phyloP scores from a whole-genome alignment of 2,329 filamentous ascomycete species.

The Pseudophaeomoniella oleicola region DNA sequence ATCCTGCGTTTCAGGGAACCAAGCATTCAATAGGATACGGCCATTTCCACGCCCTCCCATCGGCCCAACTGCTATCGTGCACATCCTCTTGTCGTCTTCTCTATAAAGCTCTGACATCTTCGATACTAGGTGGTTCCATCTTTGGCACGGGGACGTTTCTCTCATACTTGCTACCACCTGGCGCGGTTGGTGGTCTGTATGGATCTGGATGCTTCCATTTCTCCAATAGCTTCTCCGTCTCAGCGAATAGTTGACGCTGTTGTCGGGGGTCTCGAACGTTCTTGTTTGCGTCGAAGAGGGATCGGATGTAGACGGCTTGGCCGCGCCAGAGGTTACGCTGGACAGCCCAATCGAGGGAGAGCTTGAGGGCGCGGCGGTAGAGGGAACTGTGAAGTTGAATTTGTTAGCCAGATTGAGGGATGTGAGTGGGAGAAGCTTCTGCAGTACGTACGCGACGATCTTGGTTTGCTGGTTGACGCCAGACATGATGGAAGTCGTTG shows the following conservation, averaged over 20 bases:
- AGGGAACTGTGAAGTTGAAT: constrained; percentile 40
- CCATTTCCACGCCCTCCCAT: no score
- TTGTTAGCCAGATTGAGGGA: constrained; percentile 13
- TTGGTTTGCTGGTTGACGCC: constrained; percentile 14
- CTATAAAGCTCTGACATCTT: background rate
- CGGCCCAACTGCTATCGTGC: no score
- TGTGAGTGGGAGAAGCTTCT: constrained; percentile 2
- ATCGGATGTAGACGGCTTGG: constrained; percentile 89
- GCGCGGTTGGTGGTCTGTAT: constrained; percentile 75
- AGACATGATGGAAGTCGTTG: constrained; percentile 17
- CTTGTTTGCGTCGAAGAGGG: constrained; percentile 85
- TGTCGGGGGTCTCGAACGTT: constrained; percentile 70
- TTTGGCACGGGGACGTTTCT: constrained; percentile 73
- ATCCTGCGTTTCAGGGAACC: no score
- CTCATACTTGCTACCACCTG: constrained; percentile 91
- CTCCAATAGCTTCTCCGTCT: constrained; percentile 76
- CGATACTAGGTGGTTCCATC: constrained; percentile 35
- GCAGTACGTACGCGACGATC: constrained; percentile 21
- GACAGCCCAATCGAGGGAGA: constrained; percentile 89
- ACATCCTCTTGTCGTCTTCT: background rate
- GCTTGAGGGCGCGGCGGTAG: constrained; percentile 85
- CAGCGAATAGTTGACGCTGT: constrained; percentile 65
- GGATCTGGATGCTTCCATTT: constrained; percentile 98
- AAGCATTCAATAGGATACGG: no score
- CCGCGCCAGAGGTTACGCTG: constrained; percentile 88